phyloP scores from a whole-genome alignment of 306 rosid genomes.

The Dalbergia cultrata region DNA sequence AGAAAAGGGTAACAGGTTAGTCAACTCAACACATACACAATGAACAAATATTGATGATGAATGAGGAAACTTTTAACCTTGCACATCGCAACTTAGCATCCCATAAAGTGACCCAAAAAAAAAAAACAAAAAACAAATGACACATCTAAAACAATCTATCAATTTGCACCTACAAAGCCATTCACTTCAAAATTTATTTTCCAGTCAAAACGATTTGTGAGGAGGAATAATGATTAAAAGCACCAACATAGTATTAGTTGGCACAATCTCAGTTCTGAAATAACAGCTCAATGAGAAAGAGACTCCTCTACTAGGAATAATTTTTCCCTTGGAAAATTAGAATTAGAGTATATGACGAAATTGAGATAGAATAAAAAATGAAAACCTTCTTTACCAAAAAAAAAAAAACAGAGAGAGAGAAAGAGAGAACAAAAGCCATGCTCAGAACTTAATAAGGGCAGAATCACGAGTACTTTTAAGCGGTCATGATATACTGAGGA shows the following conservation, averaged over 20 bases:
- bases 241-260: not conserved
- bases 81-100: constrained; percentile 36
- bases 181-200: constrained; percentile 5
- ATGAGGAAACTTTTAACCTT: not conserved
- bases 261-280: constrained; percentile 14
- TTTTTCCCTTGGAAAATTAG: constrained; percentile 15
- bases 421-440: too few relatives aligned
- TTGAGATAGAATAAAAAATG: constrained; percentile 20
- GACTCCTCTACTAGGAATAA: constrained; percentile 3
- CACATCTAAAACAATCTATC: constrained; percentile 15
- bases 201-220: constrained; percentile 32
- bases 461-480: constrained; percentile 1
- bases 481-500: not conserved
- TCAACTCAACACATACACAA: constrained; percentile 33
- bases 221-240: constrained; percentile 31
- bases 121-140: not conserved
- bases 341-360: not conserved
- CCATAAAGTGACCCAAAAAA: constrained; percentile 13
- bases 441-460: constrained; percentile 1
- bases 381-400: not conserved
- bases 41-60: not conserved
- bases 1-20: not conserved
- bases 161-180: constrained; percentile 5
- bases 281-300: constrained; percentile 8
- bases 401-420: too few relatives aligned